Conservation (phyloP, 495 filamentous ascomycete genomes). For the Collariella sp. region DNA sequence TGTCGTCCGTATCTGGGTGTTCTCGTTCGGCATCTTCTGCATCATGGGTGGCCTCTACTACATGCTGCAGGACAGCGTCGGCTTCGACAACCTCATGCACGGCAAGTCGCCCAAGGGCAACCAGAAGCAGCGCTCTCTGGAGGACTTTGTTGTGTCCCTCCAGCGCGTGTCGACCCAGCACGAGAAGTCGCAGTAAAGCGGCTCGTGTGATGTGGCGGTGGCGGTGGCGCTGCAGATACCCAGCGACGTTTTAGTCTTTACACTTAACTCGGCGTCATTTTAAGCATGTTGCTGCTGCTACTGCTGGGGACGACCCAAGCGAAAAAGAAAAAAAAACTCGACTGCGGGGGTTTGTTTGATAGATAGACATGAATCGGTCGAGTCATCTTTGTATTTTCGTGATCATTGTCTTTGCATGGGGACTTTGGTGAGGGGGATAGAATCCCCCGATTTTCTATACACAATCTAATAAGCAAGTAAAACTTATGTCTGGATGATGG, state of each 20-base stretch:
- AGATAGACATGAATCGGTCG: slow-evolving; percentile 13
- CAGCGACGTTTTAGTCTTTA: no score
- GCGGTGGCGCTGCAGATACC: neutral
- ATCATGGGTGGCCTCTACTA: slow-evolving; percentile 56
- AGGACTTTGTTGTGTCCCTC: slow-evolving; percentile 80
- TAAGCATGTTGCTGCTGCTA: no score
- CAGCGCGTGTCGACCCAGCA: slow-evolving; percentile 79
- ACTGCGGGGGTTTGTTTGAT: slow-evolving; percentile 2
- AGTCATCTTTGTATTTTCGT: slow-evolving; percentile 32
- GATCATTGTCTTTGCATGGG: slow-evolving; percentile 18
- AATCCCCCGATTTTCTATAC: slow-evolving; percentile 21
- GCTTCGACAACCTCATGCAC: slow-evolving; percentile 89
- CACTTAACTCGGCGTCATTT: neutral
- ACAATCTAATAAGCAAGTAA: slow-evolving; percentile 38
- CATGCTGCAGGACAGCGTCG: slow-evolving; percentile 62
- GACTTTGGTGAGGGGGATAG: slow-evolving; percentile 20
- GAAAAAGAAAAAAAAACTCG: slow-evolving; percentile 14
- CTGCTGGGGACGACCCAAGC: neutral
- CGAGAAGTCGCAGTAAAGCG: slow-evolving; percentile 61
- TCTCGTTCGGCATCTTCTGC: slow-evolving; percentile 73
- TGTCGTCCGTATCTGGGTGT: slow-evolving; percentile 80
- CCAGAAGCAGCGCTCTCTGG: slow-evolving; percentile 63
- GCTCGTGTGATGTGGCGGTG: neutral
- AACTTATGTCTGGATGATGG: slow-evolving; percentile 8
- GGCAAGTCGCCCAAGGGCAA: slow-evolving; percentile 70